A percentile compares a stretch with the other conserved stretches of the same genome.
phyloP scores from a whole-genome alignment of 179 eudicot genomes.

The Beta macrorhiza region DNA sequence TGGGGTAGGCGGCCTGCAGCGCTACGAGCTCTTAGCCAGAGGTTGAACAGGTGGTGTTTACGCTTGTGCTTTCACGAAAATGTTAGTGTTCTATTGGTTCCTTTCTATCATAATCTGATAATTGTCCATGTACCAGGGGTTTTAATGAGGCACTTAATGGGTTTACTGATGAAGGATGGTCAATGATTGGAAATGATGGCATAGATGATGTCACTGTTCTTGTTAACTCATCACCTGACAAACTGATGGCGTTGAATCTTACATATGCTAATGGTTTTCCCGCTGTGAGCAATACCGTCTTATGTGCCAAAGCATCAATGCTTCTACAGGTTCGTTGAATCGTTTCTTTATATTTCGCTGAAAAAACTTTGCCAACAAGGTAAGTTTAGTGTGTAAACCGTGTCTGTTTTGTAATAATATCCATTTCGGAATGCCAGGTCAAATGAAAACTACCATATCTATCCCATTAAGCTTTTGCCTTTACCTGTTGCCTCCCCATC shows the following conservation, averaged over 20 bases:
- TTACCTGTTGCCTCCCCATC: not conserved
- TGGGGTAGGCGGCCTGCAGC: conserved; percentile 94
- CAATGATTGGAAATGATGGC: conserved; percentile 83
- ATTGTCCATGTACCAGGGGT: conserved; percentile 52
- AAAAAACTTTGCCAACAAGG: not conserved
- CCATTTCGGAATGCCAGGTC: not conserved
- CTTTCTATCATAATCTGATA: conserved; percentile 12
- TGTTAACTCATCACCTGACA: conserved; percentile 80
- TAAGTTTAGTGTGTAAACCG: not conserved
- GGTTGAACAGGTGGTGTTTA: conserved; percentile 60
- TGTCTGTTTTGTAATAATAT: not conserved
- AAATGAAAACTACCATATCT: not conserved
- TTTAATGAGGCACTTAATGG: conserved; percentile 92
- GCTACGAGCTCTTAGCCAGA: conserved; percentile 76
- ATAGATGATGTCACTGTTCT: conserved; percentile 87
- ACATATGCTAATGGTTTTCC: conserved; percentile 70
- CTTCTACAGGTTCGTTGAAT: conserved; percentile 65
- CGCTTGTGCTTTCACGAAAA: not conserved
- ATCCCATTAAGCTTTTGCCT: not conserved
- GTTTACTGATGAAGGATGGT: conserved; percentile 87
- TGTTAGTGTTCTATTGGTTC: not conserved
- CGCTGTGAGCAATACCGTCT: conserved; percentile 61
- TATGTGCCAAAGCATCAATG: conserved; percentile 96
- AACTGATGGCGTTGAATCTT: conserved; percentile 66
- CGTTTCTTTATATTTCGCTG: not conserved